Conservation (phyloP, 345 rosid species). For the Lepidium sativum region DNA sequence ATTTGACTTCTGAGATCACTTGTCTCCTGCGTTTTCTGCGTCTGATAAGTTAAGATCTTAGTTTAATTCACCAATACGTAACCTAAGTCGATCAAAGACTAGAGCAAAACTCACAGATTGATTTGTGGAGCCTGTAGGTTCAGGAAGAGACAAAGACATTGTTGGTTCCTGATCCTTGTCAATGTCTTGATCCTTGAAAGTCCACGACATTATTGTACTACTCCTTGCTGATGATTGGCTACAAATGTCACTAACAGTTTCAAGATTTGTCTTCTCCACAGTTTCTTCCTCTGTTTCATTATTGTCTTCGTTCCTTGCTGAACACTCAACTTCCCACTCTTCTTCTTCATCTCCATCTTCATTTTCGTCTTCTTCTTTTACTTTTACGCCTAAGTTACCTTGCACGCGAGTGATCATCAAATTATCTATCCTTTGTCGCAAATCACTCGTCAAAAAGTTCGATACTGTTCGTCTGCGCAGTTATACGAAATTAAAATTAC, state of each 20-base stretch:
- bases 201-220: slow-evolving; percentile 38
- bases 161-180: slow-evolving; percentile 30
- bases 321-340: slow-evolving; percentile 12
- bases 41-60: neutral
- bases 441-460: slow-evolving; percentile 51
- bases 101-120: slow-evolving; percentile 40
- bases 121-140: slow-evolving; percentile 17
- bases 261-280: slow-evolving; percentile 23
- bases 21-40: slow-evolving; percentile 54
- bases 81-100: neutral
- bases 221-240: slow-evolving; percentile 35
- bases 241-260: slow-evolving; percentile 33
- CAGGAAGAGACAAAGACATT: slow-evolving; percentile 21
- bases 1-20: slow-evolving; percentile 59
- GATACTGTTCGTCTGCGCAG: slow-evolving; percentile 69
- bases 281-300: slow-evolving; percentile 25
- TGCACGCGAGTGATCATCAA: slow-evolving; percentile 46
- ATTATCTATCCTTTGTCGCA: slow-evolving; percentile 61
- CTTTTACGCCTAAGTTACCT: slow-evolving; percentile 30
- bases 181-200: slow-evolving; percentile 38
- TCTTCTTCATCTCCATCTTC: slow-evolving; percentile 5
- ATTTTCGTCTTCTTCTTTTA: too few species aligned
- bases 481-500: neutral
- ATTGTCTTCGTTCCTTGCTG: slow-evolving; percentile 22
- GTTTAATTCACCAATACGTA: neutral